Evolutionary conservation across 495 filamentous ascomycete species (phyloP).

Genomic region (Ascodesmis nigricans): DNA sequence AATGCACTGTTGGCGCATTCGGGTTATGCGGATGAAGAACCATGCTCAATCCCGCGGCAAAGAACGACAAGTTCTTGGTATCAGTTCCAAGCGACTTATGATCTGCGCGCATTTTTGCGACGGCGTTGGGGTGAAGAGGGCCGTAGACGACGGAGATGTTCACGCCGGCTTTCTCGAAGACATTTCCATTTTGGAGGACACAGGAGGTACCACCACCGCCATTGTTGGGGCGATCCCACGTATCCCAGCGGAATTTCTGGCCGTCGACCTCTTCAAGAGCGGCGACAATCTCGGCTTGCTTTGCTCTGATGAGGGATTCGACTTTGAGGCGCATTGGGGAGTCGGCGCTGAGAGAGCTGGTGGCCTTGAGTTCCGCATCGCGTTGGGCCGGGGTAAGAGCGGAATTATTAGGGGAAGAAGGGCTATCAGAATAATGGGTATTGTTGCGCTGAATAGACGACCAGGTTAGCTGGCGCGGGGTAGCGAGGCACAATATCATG

Average conservation of each 20-base stretch:
- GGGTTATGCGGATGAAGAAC: slow-evolving; percentile 86
- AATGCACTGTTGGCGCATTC: slow-evolving; percentile 89
- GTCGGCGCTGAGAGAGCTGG: slow-evolving; percentile 39
- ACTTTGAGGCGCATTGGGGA: slow-evolving; percentile 96
- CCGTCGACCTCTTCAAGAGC: slow-evolving; percentile 68
- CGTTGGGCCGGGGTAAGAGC: too few relatives aligned
- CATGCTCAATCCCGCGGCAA: slow-evolving; percentile 77
- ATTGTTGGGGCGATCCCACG: slow-evolving; percentile 70
- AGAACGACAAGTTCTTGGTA: slow-evolving; percentile 70
- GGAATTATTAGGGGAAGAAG: too few relatives aligned
- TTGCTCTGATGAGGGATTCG: slow-evolving; percentile 82
- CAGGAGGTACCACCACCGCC: slow-evolving; percentile 66
- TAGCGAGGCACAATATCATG: too few relatives aligned
- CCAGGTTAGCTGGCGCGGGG: too few relatives aligned
- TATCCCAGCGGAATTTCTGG: slow-evolving; percentile 55
- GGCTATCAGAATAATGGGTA: too few relatives aligned
- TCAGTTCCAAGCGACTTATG: slow-evolving; percentile 67
- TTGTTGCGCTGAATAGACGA: too few relatives aligned
- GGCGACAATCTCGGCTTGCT: slow-evolving; percentile 67
- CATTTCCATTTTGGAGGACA: slow-evolving; percentile 82
- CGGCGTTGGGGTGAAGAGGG: slow-evolving; percentile 64
- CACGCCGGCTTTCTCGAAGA: slow-evolving; percentile 96
- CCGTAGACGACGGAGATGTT: slow-evolving; percentile 91
- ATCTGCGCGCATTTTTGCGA: slow-evolving; percentile 81
- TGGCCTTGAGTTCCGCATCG: slow-evolving; percentile 43